These are phyloP conservation scores for Letharia lupina DNA, from an alignment of 495 filamentous ascomycete genomes.

Conservation along the genomic window DNA sequence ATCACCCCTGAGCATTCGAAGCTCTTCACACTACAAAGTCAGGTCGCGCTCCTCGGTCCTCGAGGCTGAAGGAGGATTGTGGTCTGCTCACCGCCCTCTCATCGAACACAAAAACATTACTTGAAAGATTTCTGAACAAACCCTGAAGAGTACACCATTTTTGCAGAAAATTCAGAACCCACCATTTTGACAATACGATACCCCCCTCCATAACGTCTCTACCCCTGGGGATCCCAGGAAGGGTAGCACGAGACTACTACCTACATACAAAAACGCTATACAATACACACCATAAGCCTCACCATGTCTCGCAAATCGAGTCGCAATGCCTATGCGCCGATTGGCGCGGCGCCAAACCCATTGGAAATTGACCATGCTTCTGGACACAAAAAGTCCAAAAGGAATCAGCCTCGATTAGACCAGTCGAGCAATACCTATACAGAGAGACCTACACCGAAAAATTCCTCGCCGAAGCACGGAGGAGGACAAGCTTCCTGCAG, in stretches of 20 bases:
- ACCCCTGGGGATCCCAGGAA: background rate
- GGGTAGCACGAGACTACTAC: background rate
- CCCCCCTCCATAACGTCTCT: background rate
- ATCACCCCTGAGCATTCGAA: constrained; percentile 15
- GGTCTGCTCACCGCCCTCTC: constrained; percentile 21
- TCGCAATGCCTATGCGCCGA: background rate
- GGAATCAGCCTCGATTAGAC: constrained; percentile 1
- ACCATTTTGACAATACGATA: background rate
- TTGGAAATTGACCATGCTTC: background rate
- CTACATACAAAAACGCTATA: background rate
- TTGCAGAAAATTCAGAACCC: background rate
- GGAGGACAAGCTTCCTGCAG: constrained; percentile 19
- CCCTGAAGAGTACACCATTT: background rate
- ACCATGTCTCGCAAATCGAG: constrained; percentile 10
- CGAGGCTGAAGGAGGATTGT: constrained; percentile 23
- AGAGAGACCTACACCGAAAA: background rate
- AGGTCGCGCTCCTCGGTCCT: constrained; percentile 28
- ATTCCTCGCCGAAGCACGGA: constrained; percentile 4
- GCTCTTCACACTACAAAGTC: constrained; percentile 11
- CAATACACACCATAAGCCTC: background rate
- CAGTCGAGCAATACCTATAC: background rate
- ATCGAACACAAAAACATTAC: background rate
- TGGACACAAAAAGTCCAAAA: constrained; percentile 9
- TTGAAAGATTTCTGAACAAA: background rate
- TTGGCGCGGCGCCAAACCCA: background rate